These are phyloP conservation scores for Pichia sp. DNA, from an alignment of 1,139 yeast species.

Conservation along the genomic window DNA sequence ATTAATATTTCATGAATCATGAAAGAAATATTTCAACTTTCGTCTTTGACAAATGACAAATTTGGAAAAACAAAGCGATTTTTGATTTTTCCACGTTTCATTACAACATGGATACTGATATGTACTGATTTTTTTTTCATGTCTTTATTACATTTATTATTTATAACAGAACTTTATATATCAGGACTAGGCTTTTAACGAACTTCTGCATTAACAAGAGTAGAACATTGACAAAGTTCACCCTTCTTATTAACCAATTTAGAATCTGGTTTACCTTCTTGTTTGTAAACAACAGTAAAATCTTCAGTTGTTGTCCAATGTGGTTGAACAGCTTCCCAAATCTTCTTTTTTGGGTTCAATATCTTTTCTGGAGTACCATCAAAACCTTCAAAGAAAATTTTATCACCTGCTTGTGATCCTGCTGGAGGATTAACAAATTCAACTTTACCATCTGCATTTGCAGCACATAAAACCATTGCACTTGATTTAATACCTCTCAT, in stretches of 20 bases:
- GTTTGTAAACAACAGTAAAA: constrained; percentile 71
- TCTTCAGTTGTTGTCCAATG: constrained; percentile 72
- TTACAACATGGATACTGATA: too few species aligned
- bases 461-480: constrained; percentile 97
- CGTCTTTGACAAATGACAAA: not conserved
- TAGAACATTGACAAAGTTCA: constrained; percentile 60
- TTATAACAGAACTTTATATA: not conserved
- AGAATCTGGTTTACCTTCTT: constrained; percentile 72
- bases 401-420: constrained; percentile 94
- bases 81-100: not conserved
- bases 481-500: constrained; percentile 93
- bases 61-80: not conserved
- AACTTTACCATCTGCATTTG: constrained; percentile 52
- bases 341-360: constrained; percentile 96
- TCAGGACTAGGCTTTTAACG: constrained; percentile 37
- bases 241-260: constrained; percentile 74
- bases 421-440: constrained; percentile 95
- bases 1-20: too few species aligned
- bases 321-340: constrained; percentile 95
- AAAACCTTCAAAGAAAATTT: constrained; percentile 86
- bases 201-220: constrained; percentile 66
- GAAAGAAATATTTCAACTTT: not conserved
- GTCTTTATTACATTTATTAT: not conserved
- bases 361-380: constrained; percentile 86
- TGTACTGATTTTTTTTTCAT: not conserved